Evolutionary conservation across 352 stramenopile genomes (phyloP).

Genomic region (Phytophthora meadii): DNA sequence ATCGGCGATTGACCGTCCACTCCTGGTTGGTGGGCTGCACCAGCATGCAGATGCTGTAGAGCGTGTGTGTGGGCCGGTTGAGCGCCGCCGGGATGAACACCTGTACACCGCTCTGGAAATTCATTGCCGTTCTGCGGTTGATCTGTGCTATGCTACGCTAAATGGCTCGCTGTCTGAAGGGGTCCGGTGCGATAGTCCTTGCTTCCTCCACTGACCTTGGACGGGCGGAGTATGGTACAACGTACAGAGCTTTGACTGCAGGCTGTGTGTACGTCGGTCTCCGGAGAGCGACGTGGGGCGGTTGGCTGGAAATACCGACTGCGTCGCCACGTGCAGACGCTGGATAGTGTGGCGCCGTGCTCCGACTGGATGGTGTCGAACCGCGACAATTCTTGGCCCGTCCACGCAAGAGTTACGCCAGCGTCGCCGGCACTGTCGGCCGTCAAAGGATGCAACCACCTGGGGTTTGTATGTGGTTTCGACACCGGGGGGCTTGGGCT

Average conservation of each 20-base stretch:
- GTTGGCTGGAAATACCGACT: constrained; percentile 45
- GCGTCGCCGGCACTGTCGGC: not conserved
- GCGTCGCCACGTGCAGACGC: constrained; percentile 18
- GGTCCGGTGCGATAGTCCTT: constrained; percentile 9
- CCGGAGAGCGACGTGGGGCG: constrained; percentile 33
- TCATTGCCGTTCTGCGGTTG: constrained; percentile 13
- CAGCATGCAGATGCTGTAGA: constrained; percentile 86
- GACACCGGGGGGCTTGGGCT: constrained; percentile 11
- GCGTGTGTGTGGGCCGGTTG: constrained; percentile 82
- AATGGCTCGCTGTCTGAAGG: constrained; percentile 8
- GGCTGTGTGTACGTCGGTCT: constrained; percentile 35
- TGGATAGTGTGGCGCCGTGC: constrained; percentile 23
- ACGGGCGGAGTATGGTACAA: constrained; percentile 30
- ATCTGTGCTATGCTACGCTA: constrained; percentile 26
- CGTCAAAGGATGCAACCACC: constrained; percentile 18
- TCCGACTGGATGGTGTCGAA: constrained; percentile 21
- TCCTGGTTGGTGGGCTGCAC: constrained; percentile 83
- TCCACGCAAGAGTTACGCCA: constrained; percentile 35
- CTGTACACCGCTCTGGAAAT: constrained; percentile 66
- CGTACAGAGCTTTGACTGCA: constrained; percentile 18
- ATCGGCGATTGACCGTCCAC: constrained; percentile 87
- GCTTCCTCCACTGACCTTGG: constrained; percentile 10
- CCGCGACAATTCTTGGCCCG: constrained; percentile 10
- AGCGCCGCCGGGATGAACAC: constrained; percentile 85
- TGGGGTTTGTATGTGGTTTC: constrained; percentile 23